phyloP scores from a whole-genome alignment of 1,139 yeast species.

The Hyphopichia khmerensis region DNA sequence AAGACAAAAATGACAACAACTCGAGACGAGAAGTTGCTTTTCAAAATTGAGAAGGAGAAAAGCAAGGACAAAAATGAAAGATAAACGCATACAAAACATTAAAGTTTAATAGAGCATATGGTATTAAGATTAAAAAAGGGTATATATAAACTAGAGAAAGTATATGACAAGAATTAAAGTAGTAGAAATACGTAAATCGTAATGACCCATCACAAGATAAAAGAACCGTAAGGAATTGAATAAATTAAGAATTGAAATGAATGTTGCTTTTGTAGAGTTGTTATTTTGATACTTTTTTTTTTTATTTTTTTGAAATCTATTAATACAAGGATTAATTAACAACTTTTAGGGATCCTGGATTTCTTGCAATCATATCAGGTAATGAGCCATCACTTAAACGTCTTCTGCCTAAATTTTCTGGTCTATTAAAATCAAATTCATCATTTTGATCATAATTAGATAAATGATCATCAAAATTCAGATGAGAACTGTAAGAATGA shows the following conservation, averaged over 20 bases:
- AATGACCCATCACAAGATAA: not conserved
- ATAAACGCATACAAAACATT: no score
- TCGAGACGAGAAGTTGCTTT: no score
- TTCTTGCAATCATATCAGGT: conserved; percentile 58
- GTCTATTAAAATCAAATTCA: conserved; percentile 12
- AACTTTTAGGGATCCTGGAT: conserved; percentile 46
- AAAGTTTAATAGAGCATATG: not conserved
- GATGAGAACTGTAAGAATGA: conserved; percentile 22
- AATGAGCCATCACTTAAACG: conserved; percentile 70
- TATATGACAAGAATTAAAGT: not conserved
- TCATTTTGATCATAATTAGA: not conserved
- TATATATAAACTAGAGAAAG: not conserved
- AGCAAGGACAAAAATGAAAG: no score
- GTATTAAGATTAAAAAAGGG: not conserved
- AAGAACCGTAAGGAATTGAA: not conserved
- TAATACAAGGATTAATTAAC: no score
- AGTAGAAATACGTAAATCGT: not conserved
- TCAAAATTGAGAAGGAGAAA: no score
- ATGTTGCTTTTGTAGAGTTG: no score
- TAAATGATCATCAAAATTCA: conserved; percentile 18
- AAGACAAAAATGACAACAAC: no score
- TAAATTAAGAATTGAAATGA: no score
- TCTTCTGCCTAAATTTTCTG: conserved; percentile 42
- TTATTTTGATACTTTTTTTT: no score
- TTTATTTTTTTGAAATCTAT: no score